phyloP scores from a whole-genome alignment of 768 basidiomycete species.

The Lactarius hatsudake region DNA sequence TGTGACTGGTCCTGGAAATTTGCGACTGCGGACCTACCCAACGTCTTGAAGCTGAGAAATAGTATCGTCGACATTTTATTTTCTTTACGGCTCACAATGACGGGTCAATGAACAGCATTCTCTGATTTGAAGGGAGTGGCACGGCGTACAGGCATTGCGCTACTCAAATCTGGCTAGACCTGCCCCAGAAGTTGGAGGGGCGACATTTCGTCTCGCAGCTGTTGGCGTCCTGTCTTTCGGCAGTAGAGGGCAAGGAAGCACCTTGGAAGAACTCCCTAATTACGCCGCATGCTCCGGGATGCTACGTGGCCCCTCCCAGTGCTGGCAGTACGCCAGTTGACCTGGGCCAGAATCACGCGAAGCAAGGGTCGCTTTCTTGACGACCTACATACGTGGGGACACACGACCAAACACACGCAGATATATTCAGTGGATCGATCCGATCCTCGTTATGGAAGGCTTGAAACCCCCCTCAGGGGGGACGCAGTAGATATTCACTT shows the following conservation, averaged over 20 bases:
- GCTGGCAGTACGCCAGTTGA: constrained; percentile 11
- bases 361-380: constrained; percentile 3
- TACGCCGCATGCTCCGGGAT: constrained; percentile 19
- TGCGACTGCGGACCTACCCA: constrained; percentile 15
- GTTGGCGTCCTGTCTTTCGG: constrained; percentile 11
- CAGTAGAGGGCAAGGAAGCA: constrained; percentile 17
- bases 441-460: constrained; percentile 16
- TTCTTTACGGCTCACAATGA: constrained; percentile 10
- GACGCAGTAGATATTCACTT: constrained; percentile 6
- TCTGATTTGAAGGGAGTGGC: constrained; percentile 4
- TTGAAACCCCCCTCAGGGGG: constrained; percentile 8
- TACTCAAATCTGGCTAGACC: constrained; percentile 8
- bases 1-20: constrained; percentile 20
- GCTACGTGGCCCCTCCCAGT: constrained; percentile 22
- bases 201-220: constrained; percentile 1
- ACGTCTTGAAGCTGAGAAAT: constrained; percentile 10
- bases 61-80: neutral
- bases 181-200: constrained; percentile 12
- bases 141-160: neutral
- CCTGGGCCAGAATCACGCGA: constrained; percentile 13
- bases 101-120: neutral
- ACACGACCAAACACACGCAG: constrained; percentile 1
- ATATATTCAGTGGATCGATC: constrained; percentile 19
- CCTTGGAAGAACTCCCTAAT: constrained; percentile 15
- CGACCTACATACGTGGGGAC: constrained; percentile 4